Conservation (phyloP, 2,329 filamentous ascomycete genomes). For the Aspergillus sp. region DNA sequence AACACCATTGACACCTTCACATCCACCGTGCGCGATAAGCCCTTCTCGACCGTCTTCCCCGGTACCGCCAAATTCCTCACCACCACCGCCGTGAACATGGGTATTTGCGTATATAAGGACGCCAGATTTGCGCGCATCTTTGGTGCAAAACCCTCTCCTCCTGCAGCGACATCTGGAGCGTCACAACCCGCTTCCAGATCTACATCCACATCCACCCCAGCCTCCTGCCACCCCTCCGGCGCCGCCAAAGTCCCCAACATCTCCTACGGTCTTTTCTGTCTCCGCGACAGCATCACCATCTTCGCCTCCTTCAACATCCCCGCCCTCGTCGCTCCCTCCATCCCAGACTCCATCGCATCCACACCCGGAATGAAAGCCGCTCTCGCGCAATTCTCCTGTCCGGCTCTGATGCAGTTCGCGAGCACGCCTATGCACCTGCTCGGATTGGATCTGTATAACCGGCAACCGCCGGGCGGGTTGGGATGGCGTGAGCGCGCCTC, state of each 20-base stretch:
- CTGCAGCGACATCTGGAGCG: constrained; percentile 36
- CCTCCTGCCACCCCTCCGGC: constrained; percentile 27
- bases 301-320: constrained; percentile 92
- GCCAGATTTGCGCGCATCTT: constrained; percentile 81
- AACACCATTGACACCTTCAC: constrained; percentile 82
- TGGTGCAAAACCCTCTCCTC: constrained; percentile 57
- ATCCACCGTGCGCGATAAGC: constrained; percentile 61
- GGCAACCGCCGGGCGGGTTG: constrained; percentile 49
- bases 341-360: constrained; percentile 57
- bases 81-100: constrained; percentile 79
- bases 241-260: constrained; percentile 61
- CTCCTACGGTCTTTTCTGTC: constrained; percentile 75
- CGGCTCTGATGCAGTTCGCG: constrained; percentile 74
- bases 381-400: constrained; percentile 77
- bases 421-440: constrained; percentile 84
- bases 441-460: constrained; percentile 84
- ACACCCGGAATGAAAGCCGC: constrained; percentile 54
- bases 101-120: constrained; percentile 87
- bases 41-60: constrained; percentile 65
- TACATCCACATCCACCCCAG: constrained; percentile 16
- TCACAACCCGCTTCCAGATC: constrained; percentile 6
- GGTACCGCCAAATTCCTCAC: constrained; percentile 79
- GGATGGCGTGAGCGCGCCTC: constrained; percentile 62
- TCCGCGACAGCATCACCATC: constrained; percentile 84
- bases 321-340: constrained; percentile 69